These are phyloP conservation scores for Globisporangium yorkense DNA, from an alignment of 352 stramenopile species.

Conservation along the genomic window DNA sequence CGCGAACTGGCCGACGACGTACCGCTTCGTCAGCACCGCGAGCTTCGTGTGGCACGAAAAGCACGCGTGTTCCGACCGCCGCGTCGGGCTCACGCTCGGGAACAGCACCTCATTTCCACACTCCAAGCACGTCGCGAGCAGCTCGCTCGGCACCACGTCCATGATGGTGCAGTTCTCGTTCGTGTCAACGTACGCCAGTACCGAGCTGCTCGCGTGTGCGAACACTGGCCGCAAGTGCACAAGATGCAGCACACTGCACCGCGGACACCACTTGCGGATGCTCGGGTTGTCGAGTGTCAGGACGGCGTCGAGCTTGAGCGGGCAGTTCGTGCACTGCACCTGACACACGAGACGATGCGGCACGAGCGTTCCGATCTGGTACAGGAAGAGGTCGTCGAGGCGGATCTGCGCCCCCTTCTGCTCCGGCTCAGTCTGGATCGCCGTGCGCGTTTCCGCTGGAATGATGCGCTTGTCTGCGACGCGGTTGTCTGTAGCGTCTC, in stretches of 20 bases:
- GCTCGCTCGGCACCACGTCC: constrained; percentile 61
- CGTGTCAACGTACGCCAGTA: constrained; percentile 65
- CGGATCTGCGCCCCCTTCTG: constrained; percentile 44
- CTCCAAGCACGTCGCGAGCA: constrained; percentile 66
- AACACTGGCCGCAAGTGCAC: constrained; percentile 64
- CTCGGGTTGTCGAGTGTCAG: constrained; percentile 35
- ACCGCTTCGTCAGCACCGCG: constrained; percentile 57
- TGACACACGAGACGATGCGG: constrained; percentile 57
- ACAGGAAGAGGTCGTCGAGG: constrained; percentile 67
- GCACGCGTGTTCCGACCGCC: constrained; percentile 58
- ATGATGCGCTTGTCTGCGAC: constrained; percentile 42
- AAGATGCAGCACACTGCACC: constrained; percentile 69
- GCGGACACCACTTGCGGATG: constrained; percentile 75
- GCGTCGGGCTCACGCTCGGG: constrained; percentile 33
- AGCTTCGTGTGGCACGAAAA: constrained; percentile 79
- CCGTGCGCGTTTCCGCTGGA: constrained; percentile 30
- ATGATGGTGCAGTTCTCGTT: constrained; percentile 61
- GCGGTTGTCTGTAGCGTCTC: constrained; percentile 4
- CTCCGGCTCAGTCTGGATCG: constrained; percentile 50
- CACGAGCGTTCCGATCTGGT: constrained; percentile 73
- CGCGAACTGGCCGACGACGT: constrained; percentile 24
- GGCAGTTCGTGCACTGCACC: constrained; percentile 67
- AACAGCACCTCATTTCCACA: constrained; percentile 66
- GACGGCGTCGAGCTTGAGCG: constrained; percentile 59
- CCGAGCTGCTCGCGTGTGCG: constrained; percentile 53